phyloP scores from a whole-genome alignment of 768 basidiomycete species.

The Lanmaoa pseudosensibilis region DNA sequence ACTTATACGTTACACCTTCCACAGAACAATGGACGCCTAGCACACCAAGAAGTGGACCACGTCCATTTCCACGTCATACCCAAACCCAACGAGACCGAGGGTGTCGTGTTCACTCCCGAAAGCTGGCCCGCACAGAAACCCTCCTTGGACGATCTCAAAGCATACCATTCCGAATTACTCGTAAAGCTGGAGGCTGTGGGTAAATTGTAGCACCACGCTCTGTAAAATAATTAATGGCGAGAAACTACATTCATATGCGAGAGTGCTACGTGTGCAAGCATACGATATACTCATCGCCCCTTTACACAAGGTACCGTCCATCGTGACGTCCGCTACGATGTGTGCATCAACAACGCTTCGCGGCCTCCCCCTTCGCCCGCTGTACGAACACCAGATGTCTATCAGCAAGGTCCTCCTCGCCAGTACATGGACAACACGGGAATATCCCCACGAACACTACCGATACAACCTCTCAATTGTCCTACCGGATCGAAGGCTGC shows the following conservation, averaged over 20 bases:
- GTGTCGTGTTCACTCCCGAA: slow-evolving; percentile 58
- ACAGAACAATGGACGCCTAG: slow-evolving; percentile 69
- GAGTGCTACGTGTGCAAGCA: not conserved
- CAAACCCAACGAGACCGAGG: slow-evolving; percentile 71
- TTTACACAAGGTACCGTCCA: no score
- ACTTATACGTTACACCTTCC: not conserved
- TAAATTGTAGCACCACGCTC: slow-evolving; percentile 15
- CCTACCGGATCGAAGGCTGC: no score
- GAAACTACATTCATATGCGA: not conserved
- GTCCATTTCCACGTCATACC: slow-evolving; percentile 96
- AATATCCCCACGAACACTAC: no score
- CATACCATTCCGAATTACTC: slow-evolving; percentile 19
- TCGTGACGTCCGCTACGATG: no score
- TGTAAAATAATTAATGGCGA: not conserved
- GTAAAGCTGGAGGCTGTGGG: slow-evolving; percentile 15
- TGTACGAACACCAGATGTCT: no score
- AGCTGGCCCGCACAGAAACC: slow-evolving; percentile 52
- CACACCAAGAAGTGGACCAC: slow-evolving; percentile 74
- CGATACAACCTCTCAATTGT: no score
- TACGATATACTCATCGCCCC: no score
- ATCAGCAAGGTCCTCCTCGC: no score
- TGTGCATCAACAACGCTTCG: no score
- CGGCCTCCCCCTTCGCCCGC: no score
- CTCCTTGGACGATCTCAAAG: slow-evolving; percentile 23
- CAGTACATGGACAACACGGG: no score